Base-by-base conservation (phyloP, 1,284 basidiomycete genomes). In the Naganishia albida region DNA sequence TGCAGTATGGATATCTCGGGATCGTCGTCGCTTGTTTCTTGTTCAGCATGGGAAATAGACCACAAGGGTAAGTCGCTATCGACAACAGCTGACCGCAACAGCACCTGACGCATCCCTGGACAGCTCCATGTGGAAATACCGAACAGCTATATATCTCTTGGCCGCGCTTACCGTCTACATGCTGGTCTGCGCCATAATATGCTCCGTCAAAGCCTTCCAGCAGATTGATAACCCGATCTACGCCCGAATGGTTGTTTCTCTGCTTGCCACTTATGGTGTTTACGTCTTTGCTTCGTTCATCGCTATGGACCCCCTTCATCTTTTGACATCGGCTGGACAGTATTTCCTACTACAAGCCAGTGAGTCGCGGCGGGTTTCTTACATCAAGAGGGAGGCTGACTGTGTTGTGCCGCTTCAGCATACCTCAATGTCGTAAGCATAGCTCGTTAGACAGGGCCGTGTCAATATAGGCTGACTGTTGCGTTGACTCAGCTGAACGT, bases 31-130 rank as follows among this genome's bases (percentile, higher is more conserved):
- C 90, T 0, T 90, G 88, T 72, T 97, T 99, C 82, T 83, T 98
- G 20, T 90, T 99, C 76, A 90, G 92, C 0, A 94, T 99, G 90
- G 95, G 96, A 4, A 99, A 98, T 77, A 88, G 93, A 68, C 95
- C 95, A 1, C 86, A 88, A 78, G 88, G 91, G 85, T 91, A 74
- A 70, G 86, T 77, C n/a, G 20, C 8, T 28, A 4, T 30, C 3
- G 18, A 34, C 3, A 20, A 26, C 20, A 2, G n/a, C 30, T 20
- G 3, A 28, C n/a, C 13, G 7, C 3, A 10, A 18, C 18, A 15
- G 38, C 23, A 52, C 50, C 64, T 18, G 40, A 10, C 13, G 20
- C 52, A 25, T 64, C 18, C 43, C 34, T 38, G 18, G 40, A 3
- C 72, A 92, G 90, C 1, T 84, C 90, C 1, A 85, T 85, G 70